Percentiles rank a stretch among this genome's conserved stretches.
phyloP scores from a whole-genome alignment of 1,284 basidiomycete genomes.

The Sporisorium scitamineum region DNA sequence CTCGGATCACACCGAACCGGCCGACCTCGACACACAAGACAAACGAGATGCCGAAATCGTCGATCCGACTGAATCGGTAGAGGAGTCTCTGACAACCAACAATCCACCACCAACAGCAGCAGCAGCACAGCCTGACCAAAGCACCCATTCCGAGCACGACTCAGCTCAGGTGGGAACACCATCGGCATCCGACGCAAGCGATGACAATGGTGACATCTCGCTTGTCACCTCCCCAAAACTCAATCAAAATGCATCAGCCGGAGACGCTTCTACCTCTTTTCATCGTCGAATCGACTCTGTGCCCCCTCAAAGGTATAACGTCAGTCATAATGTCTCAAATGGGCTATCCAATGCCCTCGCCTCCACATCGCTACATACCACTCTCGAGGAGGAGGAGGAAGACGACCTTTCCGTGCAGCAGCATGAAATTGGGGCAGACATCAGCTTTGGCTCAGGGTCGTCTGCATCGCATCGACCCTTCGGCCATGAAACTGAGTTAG shows the following conservation, averaged over 20 bases:
- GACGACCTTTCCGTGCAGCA: constrained; percentile 15
- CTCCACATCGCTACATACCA: constrained; percentile 10
- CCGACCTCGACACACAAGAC: not conserved
- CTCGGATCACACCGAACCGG: not conserved
- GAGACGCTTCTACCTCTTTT: not conserved
- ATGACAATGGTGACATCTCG: constrained; percentile 34
- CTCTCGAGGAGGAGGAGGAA: constrained; percentile 36
- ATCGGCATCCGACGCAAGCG: not conserved
- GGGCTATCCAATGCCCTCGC: constrained; percentile 19
- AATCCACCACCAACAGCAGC: not conserved
- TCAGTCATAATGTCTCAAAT: constrained; percentile 7
- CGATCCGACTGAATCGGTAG: not conserved
- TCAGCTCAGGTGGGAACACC: not conserved
- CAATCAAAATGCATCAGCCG: not conserved
- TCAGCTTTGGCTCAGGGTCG: not conserved
- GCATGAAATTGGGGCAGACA: not conserved
- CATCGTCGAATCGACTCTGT: constrained; percentile 48
- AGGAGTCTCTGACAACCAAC: not conserved
- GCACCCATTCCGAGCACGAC: not conserved
- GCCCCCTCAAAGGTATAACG: constrained; percentile 45
- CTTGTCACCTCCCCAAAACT: constrained; percentile 20
- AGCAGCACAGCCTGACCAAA: not conserved
- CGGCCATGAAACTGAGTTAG: not conserved
- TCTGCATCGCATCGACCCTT: not conserved
- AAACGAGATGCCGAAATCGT: not conserved